Base-by-base conservation (phyloP, 176 grass and related monocot species). In the Chrysopogon serrulatus region DNA sequence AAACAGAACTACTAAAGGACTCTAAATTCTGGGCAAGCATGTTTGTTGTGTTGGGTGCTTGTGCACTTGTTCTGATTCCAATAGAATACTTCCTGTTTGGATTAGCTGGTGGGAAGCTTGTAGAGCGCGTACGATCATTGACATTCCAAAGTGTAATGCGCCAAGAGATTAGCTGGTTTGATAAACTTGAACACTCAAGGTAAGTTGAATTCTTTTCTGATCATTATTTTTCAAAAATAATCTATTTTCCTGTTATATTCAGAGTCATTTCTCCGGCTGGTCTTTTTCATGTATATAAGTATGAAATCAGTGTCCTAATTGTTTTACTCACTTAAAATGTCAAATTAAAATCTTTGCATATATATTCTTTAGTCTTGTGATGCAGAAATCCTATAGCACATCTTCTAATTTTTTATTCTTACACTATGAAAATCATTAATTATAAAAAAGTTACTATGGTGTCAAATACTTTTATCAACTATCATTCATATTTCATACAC, bases 141-240 rank as follows among this genome's bases (percentile, higher is more conserved):
- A 83, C 90, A 71, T 97, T 97, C 45, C 75, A 21, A 69, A 87
- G 81, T 63, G 63, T 93, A 43, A 87, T 97, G 67, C 80, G 89
- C 68, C 92, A 92, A 80, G 95, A 98, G 14, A 98, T 94, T 24
- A 87, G 86, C 44, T 95, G 92, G 95, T 98, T 95, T 71, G 95
- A 98, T 79, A 92, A 90, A 43, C 95, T 90, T 82, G 42, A 87
- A 81, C 91, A 97, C 90, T 97, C 95, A 0, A 92, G 92, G 95
- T 92, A 76, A 47, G 40, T 36, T 36, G 23, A 68, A 8, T 14
- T n/a, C 63, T 62, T 65, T 31, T 42, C 4, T 39, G 12, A 54
- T 39, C 27, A 43, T 76, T 78, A 26, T 84, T 16, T 67, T 26
- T 76, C 18, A 35, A 41, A 41, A 82, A 13, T 14, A 80, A 82